Base-by-base conservation (phyloP, 2,329 filamentous ascomycete species). In the Fusarium robinianum region DNA sequence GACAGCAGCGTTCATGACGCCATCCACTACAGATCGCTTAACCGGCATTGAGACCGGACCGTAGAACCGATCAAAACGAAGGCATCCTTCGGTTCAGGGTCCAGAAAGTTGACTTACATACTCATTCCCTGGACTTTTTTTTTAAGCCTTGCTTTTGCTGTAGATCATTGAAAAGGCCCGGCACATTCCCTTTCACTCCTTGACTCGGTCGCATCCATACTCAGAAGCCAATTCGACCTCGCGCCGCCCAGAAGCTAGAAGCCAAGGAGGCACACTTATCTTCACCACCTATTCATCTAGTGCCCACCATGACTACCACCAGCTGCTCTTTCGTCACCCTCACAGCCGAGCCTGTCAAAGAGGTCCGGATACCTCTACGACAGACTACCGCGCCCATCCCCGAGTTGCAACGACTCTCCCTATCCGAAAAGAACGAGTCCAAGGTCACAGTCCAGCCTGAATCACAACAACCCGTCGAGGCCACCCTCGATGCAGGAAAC, bases 1-100 rank as follows among this genome's bases (percentile, higher is more conserved):
- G 56, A 48, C 40, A 27, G 25, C 19, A 7, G 15, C 19, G 9
- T 8, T 17, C 46, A 59, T 59, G 55, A 55, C 57, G 53, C 57
- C 53, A 59, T 59, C 46, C 39, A 31, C 49, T 24, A 43, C 36
- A 40, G 22, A 44, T 49, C 27, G 44, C 30, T 43, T 49, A 34
- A 15, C 23, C 18, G 23, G 18, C 18, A 27, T 33, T 8, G 25
- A 30, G 25, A 26, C 34, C 23, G 40, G 31, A 14, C 30, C 11
- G 34, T 24, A 39, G 19, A 17, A 29, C 22, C 21, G 21, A 40
- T 44, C 43, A 43, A 49, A 54, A 49, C 41, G 41, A 30, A 22
- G 33, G 34, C 38, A 14, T 25, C 14, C 18, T 39, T 24, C 30
- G 12, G n/a, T 30, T 24, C 25, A 30, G 19, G 21, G 30, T 7